phyloP scores from a whole-genome alignment of 2,329 filamentous ascomycete species.

The Tolypocladium amazonense region DNA sequence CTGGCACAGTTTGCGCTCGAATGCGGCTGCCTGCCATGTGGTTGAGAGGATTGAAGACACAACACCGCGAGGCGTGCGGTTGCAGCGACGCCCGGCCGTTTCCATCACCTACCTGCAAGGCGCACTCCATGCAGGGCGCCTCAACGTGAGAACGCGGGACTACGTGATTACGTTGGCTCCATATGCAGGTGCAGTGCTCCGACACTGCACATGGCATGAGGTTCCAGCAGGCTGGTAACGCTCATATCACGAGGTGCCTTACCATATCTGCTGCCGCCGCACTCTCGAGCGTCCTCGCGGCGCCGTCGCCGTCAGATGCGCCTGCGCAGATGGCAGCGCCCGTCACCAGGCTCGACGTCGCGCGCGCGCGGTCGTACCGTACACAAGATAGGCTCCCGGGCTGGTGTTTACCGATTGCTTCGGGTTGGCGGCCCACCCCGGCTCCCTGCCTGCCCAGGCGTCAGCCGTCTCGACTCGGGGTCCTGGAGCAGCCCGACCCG shows the following conservation, averaged over 20 bases:
- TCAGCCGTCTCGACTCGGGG: conserved; percentile 12
- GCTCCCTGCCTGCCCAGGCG: not conserved
- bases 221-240: not conserved
- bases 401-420: not conserved
- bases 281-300: not conserved
- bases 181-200: too few species aligned
- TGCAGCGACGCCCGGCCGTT: too few species aligned
- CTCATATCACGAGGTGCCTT: not conserved
- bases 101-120: too few species aligned
- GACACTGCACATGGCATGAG: not conserved
- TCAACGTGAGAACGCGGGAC: too few species aligned
- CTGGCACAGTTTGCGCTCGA: not conserved
- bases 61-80: too few species aligned
- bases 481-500: conserved; percentile 20
- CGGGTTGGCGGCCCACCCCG: not conserved
- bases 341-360: not conserved
- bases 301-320: not conserved
- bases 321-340: not conserved
- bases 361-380: not conserved
- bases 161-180: too few species aligned
- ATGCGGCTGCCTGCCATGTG: too few species aligned
- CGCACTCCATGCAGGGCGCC: not conserved
- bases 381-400: not conserved
- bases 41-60: too few species aligned
- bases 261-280: not conserved